Base-by-base conservation (phyloP, 2,329 filamentous ascomycete species). In the Grosmannia huntii region DNA sequence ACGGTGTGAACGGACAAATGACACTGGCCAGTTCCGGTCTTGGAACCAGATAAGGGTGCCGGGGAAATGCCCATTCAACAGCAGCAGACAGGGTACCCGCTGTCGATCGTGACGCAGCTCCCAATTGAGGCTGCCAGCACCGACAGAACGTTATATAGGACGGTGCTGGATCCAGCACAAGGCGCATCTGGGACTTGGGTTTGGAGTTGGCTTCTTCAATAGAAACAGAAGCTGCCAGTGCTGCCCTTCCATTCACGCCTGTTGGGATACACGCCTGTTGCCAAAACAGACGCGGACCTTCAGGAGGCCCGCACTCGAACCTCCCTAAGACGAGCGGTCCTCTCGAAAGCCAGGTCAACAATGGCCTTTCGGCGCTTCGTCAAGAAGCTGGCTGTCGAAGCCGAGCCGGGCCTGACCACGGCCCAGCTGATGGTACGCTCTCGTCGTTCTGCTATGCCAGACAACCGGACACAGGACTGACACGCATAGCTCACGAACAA, bases 391-490 rank as follows among this genome's bases (percentile, higher is more conserved):
- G 84, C 87, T 52, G 87, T 94, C 60, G 79, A 87, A 58, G 74
- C 80, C 57, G 90, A 95, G 71, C 82, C 85, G 1, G 89, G 89
- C 52, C 78, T 96, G 66, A 87, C 84, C 9, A 84, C 80, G 57
- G 80, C 85, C 19, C 89, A 96, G 75, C 76, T 95, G 64, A 90
- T 96, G 86, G 80, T 82, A 73, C 65, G 72, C 1, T 25, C 12
- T 16, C 36, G 36, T 38, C 36, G 12, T 14, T 16, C 36, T 36
- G 33, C 3, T 28, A 14, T 41, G 38, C 7, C 11, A n/a, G 33
- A 16, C 25, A 2, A 6, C 7, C 38, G 19, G 16, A 25, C 27
- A 25, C 27, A 5, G 4, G 19, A 28, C 56, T 44, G 41, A 48
- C 27, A 12, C 53, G 56, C 14, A 3, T n/a, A 83, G 82, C 80